These are phyloP conservation scores for Zalerion maritima DNA, from an alignment of 495 filamentous ascomycete genomes.

Conservation along the genomic window DNA sequence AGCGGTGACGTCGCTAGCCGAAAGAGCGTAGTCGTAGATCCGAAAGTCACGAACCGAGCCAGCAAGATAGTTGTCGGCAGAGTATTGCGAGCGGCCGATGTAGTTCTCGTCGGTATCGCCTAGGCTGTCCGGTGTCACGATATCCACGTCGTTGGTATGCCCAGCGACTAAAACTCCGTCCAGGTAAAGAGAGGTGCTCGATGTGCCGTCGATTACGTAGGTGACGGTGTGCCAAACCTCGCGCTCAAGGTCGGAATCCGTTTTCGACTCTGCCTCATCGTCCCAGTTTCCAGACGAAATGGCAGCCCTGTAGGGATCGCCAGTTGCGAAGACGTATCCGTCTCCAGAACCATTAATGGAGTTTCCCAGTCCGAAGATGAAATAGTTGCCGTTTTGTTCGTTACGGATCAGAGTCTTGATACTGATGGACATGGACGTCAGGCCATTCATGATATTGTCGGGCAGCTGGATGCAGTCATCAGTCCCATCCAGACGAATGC, in stretches of 20 bases:
- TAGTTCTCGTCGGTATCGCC: slow-evolving; percentile 7
- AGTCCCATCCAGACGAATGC: slow-evolving; percentile 7
- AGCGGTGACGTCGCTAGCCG: slow-evolving; percentile 1
- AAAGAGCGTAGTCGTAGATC: slow-evolving; percentile 6
- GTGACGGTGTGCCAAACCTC: slow-evolving; percentile 7
- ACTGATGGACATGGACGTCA: slow-evolving; percentile 3
- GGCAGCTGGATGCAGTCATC: slow-evolving; percentile 8
- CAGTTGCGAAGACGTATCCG: slow-evolving; percentile 9
- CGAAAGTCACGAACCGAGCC: slow-evolving; percentile 9
- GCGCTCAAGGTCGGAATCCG: slow-evolving; percentile 1
- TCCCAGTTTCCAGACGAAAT: slow-evolving; percentile 6
- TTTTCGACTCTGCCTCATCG: slow-evolving; percentile 5
- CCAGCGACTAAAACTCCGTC: slow-evolving; percentile 5
- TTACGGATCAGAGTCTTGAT: slow-evolving; percentile 5
- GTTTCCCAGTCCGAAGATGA: slow-evolving; percentile 9
- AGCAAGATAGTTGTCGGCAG: slow-evolving; percentile 5
- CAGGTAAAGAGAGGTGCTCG: slow-evolving; percentile 3
- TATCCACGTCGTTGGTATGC: not conserved
- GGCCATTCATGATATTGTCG: slow-evolving; percentile 6
- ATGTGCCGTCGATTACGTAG: slow-evolving; percentile 3
- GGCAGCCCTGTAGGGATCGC: slow-evolving; percentile 6
- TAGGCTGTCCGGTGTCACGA: slow-evolving; percentile 4
- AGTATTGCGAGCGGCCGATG: slow-evolving; percentile 7
- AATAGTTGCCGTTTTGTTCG: slow-evolving; percentile 7
- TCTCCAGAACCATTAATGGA: slow-evolving; percentile 3